Evolutionary conservation across 2,329 filamentous ascomycete species (phyloP), one percentile per base, ranked within the genome.

Genomic region (Aspergillus brasiliensis): DNA sequence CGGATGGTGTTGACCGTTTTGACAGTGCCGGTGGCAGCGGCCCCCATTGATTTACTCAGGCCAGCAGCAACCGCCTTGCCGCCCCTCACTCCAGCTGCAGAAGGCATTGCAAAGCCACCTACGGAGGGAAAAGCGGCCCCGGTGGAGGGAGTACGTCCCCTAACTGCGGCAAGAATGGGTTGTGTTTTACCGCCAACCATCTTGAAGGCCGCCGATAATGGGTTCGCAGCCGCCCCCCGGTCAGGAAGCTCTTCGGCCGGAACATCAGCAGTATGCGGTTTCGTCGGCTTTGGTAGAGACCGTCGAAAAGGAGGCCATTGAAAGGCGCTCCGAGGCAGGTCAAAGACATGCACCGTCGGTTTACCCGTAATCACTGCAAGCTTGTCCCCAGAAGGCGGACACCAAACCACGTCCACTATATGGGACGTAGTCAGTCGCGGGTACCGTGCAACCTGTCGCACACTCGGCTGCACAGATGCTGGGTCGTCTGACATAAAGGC

Each of bases 301-400:
- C 77, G 76, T 21, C 79, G 77, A 62, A 79, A 88, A 23, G 92
- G 91, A 42, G 93, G 93, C 93, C 93, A 97, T 65, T 90, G 87
- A 68, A 93, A 94, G 4, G 91, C 91, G 63, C 87, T 90, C 48
- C 86, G 83, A 8, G 92, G 92, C 75, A 98, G 86, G 66, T 97
- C 91, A 65, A 97, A 88, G 46, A 98, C 85, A 77, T 99, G 95
- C 10, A 97, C 88, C 8, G 95, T 99, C n/a, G 94, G 92, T 67
- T 93, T 91, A 70, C 96, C 92, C 0, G 95, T 98, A 25, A 97
- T 87, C 78, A 99, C 88, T 1, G 93, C 94, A 40, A 96, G 80
- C 60, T 91, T 88, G 71, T 96, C 91, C 21, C 91, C 91, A 58
- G 88, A 88, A 3, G 91, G 91, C 57, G 86, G 84, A 1, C 90